Percentiles rank a stretch among this genome's conserved stretches.
Conservation (phyloP, 2,329 filamentous ascomycete species). For the Emergomyces africanus region DNA sequence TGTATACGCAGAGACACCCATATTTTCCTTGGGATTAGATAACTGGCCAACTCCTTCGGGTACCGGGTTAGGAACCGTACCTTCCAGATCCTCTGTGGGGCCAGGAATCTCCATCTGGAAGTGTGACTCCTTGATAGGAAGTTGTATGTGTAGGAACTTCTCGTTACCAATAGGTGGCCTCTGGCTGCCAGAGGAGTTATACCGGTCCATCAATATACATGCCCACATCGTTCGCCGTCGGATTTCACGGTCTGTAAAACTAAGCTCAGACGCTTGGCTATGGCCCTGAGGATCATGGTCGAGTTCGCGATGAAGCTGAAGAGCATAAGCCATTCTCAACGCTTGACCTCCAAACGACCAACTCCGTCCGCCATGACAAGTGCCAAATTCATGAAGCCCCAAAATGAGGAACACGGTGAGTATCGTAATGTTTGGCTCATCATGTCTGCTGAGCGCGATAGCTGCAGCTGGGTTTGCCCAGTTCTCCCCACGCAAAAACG, state of each 20-base stretch:
- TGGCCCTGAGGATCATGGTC: slow-evolving; percentile 63
- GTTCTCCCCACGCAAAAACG: slow-evolving; percentile 77
- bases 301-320: slow-evolving; percentile 85
- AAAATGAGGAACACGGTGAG: slow-evolving; percentile 80
- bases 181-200: slow-evolving; percentile 91
- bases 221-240: slow-evolving; percentile 94
- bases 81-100: slow-evolving; percentile 69
- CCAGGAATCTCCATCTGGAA: slow-evolving; percentile 88
- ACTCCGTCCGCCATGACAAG: slow-evolving; percentile 86
- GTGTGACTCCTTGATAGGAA: slow-evolving; percentile 80
- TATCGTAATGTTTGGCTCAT: slow-evolving; percentile 93
- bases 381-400: slow-evolving; percentile 90
- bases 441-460: slow-evolving; percentile 77
- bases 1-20: slow-evolving; percentile 88
- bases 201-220: slow-evolving; percentile 93
- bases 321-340: slow-evolving; percentile 89
- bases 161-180: slow-evolving; percentile 84
- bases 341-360: slow-evolving; percentile 95
- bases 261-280: slow-evolving; percentile 53
- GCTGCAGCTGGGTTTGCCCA: slow-evolving; percentile 83
- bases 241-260: slow-evolving; percentile 88
- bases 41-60: slow-evolving; percentile 51
- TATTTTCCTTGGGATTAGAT: slow-evolving; percentile 61
- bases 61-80: slow-evolving; percentile 51
- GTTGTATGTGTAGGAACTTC: slow-evolving; percentile 73